Evolutionary conservation across 192 early-diverging fungal species (phyloP).

Genomic region (Chytriomyces sp.): DNA sequence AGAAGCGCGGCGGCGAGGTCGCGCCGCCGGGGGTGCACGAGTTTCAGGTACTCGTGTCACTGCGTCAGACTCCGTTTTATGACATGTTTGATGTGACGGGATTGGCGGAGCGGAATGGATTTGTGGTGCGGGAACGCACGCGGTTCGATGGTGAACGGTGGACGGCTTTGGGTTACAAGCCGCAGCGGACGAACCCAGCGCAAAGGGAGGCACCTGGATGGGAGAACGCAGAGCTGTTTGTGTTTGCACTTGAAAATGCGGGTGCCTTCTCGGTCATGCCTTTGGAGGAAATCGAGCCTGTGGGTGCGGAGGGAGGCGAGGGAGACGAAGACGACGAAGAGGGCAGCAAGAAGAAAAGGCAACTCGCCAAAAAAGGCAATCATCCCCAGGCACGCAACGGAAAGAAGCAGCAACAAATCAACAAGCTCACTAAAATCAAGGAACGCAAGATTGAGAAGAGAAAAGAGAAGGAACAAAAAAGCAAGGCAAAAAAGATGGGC

Average conservation of each 20-base stretch:
- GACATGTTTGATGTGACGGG: constrained; percentile 33
- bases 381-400: not conserved
- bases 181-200: constrained; percentile 47
- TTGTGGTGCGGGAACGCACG: constrained; percentile 8
- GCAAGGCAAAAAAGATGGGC: not conserved
- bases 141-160: constrained; percentile 38
- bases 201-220: constrained; percentile 42
- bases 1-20: not conserved
- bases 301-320: not conserved
- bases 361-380: not conserved
- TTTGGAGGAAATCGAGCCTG: not conserved
- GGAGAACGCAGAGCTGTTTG: constrained; percentile 45
- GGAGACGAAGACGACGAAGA: constrained; percentile 13
- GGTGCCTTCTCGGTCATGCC: not conserved
- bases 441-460: not conserved
- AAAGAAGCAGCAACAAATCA: not conserved
- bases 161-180: constrained; percentile 42
- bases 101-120: constrained; percentile 29
- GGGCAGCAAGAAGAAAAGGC: not conserved
- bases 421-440: not conserved
- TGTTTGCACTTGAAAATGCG: constrained; percentile 23
- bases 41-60: constrained; percentile 39
- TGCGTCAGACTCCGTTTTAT: constrained; percentile 48
- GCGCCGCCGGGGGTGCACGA: not conserved
- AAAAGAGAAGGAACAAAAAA: not conserved